phyloP scores from a whole-genome alignment of 2,329 filamentous ascomycete genomes.

The Penicillium griseofulvum region DNA sequence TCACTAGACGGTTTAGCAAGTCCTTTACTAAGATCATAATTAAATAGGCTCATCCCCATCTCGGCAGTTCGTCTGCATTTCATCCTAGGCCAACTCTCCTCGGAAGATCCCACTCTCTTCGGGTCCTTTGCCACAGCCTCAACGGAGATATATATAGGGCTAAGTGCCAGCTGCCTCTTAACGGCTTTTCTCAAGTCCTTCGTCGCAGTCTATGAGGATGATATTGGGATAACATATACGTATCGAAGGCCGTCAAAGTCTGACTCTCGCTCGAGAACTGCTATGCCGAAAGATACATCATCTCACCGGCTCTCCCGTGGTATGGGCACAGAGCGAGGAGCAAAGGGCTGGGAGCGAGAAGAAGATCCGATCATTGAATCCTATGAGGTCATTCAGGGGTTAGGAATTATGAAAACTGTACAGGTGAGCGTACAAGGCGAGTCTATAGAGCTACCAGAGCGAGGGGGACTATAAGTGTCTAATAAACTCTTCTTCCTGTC shows the following conservation, averaged over 20 bases:
- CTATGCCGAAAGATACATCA: neutral
- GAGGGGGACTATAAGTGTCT: neutral
- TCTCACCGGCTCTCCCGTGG: neutral
- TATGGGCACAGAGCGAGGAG: neutral
- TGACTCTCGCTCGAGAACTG: neutral
- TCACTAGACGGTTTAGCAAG: neutral
- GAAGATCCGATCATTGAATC: neutral
- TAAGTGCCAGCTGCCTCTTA: constrained; percentile 12
- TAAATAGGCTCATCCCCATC: constrained; percentile 12
- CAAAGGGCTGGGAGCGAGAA: neutral
- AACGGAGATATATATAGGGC: constrained; percentile 15
- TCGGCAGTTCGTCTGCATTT: constrained; percentile 14
- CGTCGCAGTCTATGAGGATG: constrained; percentile 5
- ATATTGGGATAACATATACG: constrained; percentile 10
- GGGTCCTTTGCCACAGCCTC: constrained; percentile 14
- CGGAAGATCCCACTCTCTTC: constrained; percentile 8
- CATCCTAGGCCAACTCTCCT: constrained; percentile 8
- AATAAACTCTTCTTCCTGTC: neutral
- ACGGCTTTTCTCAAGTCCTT: constrained; percentile 18
- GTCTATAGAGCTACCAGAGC: neutral
- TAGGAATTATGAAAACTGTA: neutral
- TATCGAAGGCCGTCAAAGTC: neutral
- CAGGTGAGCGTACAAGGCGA: neutral
- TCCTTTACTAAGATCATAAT: neutral
- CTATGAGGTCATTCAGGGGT: neutral